Evolutionary conservation across 2,329 filamentous ascomycete genomes (phyloP).

Genomic region (Ambrosiella xylebori): DNA sequence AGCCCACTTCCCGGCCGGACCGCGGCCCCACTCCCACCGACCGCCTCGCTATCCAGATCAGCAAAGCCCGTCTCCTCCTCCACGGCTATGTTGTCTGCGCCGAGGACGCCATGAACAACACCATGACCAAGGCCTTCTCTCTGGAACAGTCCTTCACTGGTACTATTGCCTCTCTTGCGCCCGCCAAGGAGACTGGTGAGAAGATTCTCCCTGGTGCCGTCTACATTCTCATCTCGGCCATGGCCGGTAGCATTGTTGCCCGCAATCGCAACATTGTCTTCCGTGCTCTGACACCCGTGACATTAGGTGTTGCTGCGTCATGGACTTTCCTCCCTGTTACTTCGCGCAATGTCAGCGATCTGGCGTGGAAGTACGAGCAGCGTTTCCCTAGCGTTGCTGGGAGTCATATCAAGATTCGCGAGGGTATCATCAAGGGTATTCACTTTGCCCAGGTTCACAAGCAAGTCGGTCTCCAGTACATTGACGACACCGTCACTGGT

Average conservation of each 20-base stretch:
- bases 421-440: constrained; percentile 51
- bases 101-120: constrained; percentile 69
- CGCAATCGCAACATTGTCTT: constrained; percentile 76
- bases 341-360: constrained; percentile 69
- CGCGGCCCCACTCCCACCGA: constrained; percentile 66
- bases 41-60: constrained; percentile 68
- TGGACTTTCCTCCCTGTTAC: constrained; percentile 78
- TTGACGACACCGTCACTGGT: constrained; percentile 65
- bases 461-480: constrained; percentile 49
- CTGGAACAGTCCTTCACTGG: constrained; percentile 80
- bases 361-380: constrained; percentile 88
- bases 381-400: constrained; percentile 68
- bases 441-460: constrained; percentile 60
- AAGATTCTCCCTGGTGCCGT: constrained; percentile 74
- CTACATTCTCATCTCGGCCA: constrained; percentile 83
- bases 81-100: constrained; percentile 56
- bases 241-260: constrained; percentile 84
- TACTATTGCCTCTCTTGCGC: constrained; percentile 77
- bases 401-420: constrained; percentile 55
- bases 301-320: constrained; percentile 65
- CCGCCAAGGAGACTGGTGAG: constrained; percentile 70
- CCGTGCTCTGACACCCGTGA: constrained; percentile 57
- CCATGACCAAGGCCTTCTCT: constrained; percentile 63
- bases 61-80: constrained; percentile 61
- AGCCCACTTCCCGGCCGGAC: constrained; percentile 18